Evolutionary conservation across 2,329 filamentous ascomycete genomes (phyloP), one percentile per base, ranked within the genome.

Genomic region (Verticillium longisporum): DNA sequence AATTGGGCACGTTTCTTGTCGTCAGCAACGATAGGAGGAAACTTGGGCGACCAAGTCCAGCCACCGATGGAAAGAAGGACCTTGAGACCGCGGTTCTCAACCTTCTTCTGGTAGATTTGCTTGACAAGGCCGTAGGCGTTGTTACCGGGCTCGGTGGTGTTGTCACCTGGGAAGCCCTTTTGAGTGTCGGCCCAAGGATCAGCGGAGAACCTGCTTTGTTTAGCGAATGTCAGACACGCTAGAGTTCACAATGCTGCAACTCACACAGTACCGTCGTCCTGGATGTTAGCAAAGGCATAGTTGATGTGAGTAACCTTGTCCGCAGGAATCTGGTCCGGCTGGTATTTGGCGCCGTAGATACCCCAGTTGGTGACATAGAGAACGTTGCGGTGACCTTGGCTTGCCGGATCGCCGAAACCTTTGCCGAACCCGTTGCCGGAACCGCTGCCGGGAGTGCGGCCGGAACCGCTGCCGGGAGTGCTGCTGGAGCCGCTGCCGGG

Each of bases 101-200:
- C 87, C 76, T 96, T 96, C 53, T 92, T 80, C 6, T 90, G 75
- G 71, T 85, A 91, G 0, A 96, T 78, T 69, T 96, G 90, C 76
- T 95, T 95, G 59, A 91, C 73, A 70, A 88, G 89, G 54, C 92
- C 92, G 66, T 94, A 94, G 57, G 89, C 84, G 70, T 96, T 95
- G 63, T 79, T 88, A 6, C 88, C 81, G 0, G 61, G 61, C 31
- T 59, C 61, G 4, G 33, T 36, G 13, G 41, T 45, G 15, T 53
- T 55, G 33, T 63, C 61, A 6, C 57, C 59, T 33, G 36, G 21
- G 21, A 63, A 61, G 1, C 56, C 57, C 37, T 61, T 63, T 14
- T 60, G 60, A 1, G 57, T 63, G 6, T 61, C 74, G 2, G 72
- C 83, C 77, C 59, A 71, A 0, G 63, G 31, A 6, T 76, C 73